phyloP scores from a whole-genome alignment of 352 stramenopile species.

The Phytophthora macrochlamydospora region DNA sequence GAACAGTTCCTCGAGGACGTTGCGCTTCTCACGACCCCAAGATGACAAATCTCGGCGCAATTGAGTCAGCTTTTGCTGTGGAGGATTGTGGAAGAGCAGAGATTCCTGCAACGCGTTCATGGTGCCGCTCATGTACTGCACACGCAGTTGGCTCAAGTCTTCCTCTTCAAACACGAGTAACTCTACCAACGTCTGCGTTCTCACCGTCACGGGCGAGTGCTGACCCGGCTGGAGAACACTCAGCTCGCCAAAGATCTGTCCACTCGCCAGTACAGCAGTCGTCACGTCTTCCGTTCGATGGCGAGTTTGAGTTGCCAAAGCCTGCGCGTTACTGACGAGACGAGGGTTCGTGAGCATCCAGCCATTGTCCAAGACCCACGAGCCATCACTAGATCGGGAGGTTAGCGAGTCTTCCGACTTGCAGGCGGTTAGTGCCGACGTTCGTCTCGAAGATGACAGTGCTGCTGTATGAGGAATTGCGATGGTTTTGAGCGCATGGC shows the following conservation, averaged over 20 bases:
- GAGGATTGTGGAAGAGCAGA: constrained; percentile 80
- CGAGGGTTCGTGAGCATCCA: constrained; percentile 85
- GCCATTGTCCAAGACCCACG: constrained; percentile 79
- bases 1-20: constrained; percentile 59
- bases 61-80: constrained; percentile 76
- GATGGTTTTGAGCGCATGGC: constrained; percentile 69
- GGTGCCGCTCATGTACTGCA: constrained; percentile 74
- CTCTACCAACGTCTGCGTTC: constrained; percentile 67
- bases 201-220: constrained; percentile 63
- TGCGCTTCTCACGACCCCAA: constrained; percentile 59
- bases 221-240: constrained; percentile 73
- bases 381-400: constrained; percentile 53
- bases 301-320: constrained; percentile 15
- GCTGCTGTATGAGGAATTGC: constrained; percentile 21
- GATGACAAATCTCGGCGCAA: constrained; percentile 49
- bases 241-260: constrained; percentile 75
- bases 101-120: constrained; percentile 84
- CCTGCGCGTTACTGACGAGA: constrained; percentile 54
- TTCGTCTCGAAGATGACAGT: background rate
- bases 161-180: constrained; percentile 61
- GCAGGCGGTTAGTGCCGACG: constrained; percentile 10
- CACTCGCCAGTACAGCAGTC: constrained; percentile 65
- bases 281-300: constrained; percentile 51
- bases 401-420: constrained; percentile 35
- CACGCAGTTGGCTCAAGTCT: constrained; percentile 54